Evolutionary conservation across 2,329 filamentous ascomycete species (phyloP), one percentile per base, ranked within the genome.

Genomic region (Coniella lustricola): DNA sequence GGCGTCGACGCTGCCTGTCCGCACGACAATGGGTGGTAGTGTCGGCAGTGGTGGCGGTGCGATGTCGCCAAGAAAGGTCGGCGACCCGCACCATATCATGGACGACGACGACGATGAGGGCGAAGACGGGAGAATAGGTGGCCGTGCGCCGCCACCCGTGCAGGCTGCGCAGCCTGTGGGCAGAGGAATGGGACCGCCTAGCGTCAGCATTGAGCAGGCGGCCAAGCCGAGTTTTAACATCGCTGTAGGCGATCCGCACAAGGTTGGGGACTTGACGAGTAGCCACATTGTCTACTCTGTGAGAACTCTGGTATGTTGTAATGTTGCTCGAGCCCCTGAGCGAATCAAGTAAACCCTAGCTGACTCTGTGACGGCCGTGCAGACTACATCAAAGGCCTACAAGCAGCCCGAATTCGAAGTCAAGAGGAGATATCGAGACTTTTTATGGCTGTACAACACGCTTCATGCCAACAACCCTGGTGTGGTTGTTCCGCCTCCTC

Each of bases 281-380:
- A 95, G 90, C 55, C 93, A 98, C 67, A 98, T 95, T 55, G 93
- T 97, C 41, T 98, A 98, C 69, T 89, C 89, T 59, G 93, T 98
- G 55, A 80, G 87, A 60, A 98, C 93, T 50, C 93, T 86, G 81
- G 88, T 93, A 75, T 22, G 31, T 51, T 55, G 16, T n/a, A n/a
- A n/a, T n/a, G n/a, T n/a, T n/a, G n/a, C n/a, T n/a, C n/a, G n/a
- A n/a, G n/a, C n/a, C n/a, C n/a, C n/a, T n/a, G n/a, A n/a, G n/a
- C n/a, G n/a, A n/a, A n/a, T n/a, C n/a, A n/a, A n/a, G n/a, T n/a
- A 20, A 14, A 18, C 2, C 2, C 13, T 10, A 37, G 40, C 48
- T 53, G 35, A 53, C 22, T 12, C 32, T 13, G 17, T 13, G 17
- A 34, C 46, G 50, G 46, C 59, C 62, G 58, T 46, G 29, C 5